Percentiles rank a stretch among this genome's conserved stretches.
Evolutionary conservation across 2,329 filamentous ascomycete genomes (phyloP).

Genomic region (Canariomyces notabilis): DNA sequence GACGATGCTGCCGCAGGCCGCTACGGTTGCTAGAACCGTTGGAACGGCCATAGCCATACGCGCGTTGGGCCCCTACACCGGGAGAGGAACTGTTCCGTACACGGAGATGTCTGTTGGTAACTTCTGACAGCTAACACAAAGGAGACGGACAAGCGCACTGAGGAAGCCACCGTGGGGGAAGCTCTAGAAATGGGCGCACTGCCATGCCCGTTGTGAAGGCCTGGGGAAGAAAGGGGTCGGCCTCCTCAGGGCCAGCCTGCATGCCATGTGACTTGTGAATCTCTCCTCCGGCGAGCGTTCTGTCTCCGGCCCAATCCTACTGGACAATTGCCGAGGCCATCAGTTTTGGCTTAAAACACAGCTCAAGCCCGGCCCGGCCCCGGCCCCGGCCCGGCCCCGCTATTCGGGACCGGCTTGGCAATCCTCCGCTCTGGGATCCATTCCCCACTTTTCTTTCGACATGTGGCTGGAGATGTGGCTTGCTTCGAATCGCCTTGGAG

Average conservation of each 20-base stretch:
- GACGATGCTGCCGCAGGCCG: constrained; percentile 28
- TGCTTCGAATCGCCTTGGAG: too few relatives aligned
- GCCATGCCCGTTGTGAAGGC: neutral
- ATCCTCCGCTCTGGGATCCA: neutral
- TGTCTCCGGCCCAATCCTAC: neutral
- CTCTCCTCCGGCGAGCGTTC: too few relatives aligned
- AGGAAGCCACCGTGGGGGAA: constrained; percentile 1
- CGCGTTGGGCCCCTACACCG: neutral
- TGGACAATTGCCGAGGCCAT: neutral
- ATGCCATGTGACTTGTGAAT: too few relatives aligned
- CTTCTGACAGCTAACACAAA: neutral
- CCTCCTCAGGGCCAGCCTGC: too few relatives aligned
- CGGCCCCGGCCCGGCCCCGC: constrained; percentile 2
- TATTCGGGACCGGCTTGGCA: constrained; percentile 11
- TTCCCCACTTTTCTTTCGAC: neutral
- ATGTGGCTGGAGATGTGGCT: neutral
- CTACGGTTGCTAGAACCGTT: constrained; percentile 24
- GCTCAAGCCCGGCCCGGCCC: constrained; percentile 2
- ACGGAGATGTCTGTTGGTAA: neutral
- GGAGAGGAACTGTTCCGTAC: neutral
- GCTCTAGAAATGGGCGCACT: constrained; percentile 8
- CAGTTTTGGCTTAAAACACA: constrained; percentile 9
- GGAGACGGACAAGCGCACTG: neutral
- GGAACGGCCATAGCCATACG: constrained; percentile 23
- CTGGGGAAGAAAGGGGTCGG: too few relatives aligned